Percentiles rank a stretch among this genome's conserved stretches.
These are phyloP conservation scores for Lactifluus rugatus DNA, from an alignment of 768 basidiomycete species.

Conservation along the genomic window DNA sequence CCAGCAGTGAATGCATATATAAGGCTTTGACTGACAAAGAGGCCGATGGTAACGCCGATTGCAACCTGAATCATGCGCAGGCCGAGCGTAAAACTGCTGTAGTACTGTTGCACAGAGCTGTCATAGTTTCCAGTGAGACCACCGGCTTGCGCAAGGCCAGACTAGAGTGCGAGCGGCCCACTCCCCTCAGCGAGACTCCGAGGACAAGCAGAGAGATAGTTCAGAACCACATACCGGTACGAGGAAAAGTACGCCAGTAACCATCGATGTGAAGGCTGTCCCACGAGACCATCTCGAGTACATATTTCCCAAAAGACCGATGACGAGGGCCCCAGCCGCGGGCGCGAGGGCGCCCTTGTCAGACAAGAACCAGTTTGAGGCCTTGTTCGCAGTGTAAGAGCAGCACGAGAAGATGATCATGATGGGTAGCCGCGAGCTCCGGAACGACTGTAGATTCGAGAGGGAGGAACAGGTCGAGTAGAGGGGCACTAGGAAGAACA, in stretches of 20 bases:
- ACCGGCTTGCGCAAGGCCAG: slow-evolving; percentile 67
- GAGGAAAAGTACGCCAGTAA: slow-evolving; percentile 85
- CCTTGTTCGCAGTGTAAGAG: slow-evolving; percentile 61
- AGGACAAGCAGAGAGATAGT: neutral
- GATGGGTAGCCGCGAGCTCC: slow-evolving; percentile 60
- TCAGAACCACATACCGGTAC: slow-evolving; percentile 55
- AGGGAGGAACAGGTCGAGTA: slow-evolving; percentile 69
- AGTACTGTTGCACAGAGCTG: slow-evolving; percentile 59
- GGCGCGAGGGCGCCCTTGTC: slow-evolving; percentile 67
- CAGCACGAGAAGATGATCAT: slow-evolving; percentile 75
- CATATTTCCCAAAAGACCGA: slow-evolving; percentile 72
- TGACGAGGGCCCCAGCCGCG: slow-evolving; percentile 66
- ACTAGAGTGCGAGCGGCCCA: slow-evolving; percentile 32
- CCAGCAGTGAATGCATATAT: slow-evolving; percentile 69
- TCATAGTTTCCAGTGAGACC: slow-evolving; percentile 53
- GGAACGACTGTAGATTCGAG: slow-evolving; percentile 63
- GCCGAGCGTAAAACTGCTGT: slow-evolving; percentile 69
- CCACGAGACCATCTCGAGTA: slow-evolving; percentile 68
- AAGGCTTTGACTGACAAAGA: slow-evolving; percentile 72
- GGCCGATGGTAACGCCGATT: slow-evolving; percentile 75
- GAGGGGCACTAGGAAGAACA: slow-evolving; percentile 65
- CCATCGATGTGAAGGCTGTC: slow-evolving; percentile 84
- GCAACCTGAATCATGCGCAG: slow-evolving; percentile 78
- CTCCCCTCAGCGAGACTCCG: neutral
- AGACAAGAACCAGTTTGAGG: slow-evolving; percentile 49